Base-by-base conservation (phyloP, 2,329 filamentous ascomycete genomes). In the Colletotrichum lini region DNA sequence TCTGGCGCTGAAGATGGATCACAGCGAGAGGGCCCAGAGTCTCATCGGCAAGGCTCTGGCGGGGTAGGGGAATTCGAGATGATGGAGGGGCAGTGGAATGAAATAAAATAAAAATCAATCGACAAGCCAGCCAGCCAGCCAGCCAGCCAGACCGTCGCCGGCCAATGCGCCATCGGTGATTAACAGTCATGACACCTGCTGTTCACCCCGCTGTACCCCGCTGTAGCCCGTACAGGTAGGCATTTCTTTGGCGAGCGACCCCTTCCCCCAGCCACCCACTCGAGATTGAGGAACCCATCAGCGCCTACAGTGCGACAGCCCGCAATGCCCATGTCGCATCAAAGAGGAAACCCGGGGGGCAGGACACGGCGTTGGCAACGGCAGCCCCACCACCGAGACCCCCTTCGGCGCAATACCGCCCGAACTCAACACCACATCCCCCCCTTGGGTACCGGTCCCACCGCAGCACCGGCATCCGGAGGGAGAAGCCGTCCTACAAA, bases 1-100 rank as follows among this genome's bases (percentile, higher is more conserved):
- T 75, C 80, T 94, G 79, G 93, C 92, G n/a, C 78, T 94, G 75
- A 81, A 83, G 73, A 90, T 94, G 82, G 82, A 88, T 18, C 86
- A 94, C 82, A 90, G 89, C 65, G 90, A 91, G 23, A 83, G 89
- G 73, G 90, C 88, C 65, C 88, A 85, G 80, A 83, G 80, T 72
- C 80, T 95, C 80, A 88, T 94, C 72, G 84, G 82, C 63, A 92
- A 88, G 81, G 92, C 92, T 18, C 78, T 94, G 65, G 68, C 52
- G 40, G 68, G 65, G 40, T 71, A 47, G 68, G 13, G 15, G n/a
- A 23, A 5, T 6, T 45, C 16, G 12, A 12, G 35, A 30, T 57
- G 53, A 57, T 40, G 10, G 60, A 44, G 58, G n/a, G 45, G 58
- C 21, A 26, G 2, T 23, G 15, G 21, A 16, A 30, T 21, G 4